These are phyloP conservation scores for Pleodorina starrii DNA, from an alignment of 139 green algal species.

Conservation along the genomic window DNA sequence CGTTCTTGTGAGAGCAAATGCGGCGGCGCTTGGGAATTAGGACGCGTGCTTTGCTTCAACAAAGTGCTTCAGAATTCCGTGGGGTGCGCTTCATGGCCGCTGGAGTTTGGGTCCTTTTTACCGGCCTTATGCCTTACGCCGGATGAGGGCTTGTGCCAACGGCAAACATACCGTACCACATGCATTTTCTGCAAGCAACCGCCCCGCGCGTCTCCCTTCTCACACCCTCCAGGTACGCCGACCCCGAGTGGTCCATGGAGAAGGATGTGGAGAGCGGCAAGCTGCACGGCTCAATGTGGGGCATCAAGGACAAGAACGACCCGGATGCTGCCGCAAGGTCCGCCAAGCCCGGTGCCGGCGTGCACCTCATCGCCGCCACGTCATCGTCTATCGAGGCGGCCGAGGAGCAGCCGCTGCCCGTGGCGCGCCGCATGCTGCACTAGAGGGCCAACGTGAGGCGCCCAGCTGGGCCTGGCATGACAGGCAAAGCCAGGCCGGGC, in stretches of 20 bases:
- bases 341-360: background rate
- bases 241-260: slow-evolving; percentile 52
- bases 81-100: background rate
- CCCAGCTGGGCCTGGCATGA: no score
- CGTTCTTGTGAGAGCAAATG: no score
- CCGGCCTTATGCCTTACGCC: background rate
- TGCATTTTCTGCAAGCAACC: background rate
- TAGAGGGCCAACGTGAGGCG: no score
- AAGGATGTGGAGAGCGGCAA: slow-evolving; percentile 53
- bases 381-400: background rate
- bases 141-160: no score
- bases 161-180: background rate
- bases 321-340: background rate
- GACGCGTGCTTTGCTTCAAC: no score
- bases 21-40: no score
- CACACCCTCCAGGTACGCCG: slow-evolving; percentile 62
- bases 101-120: background rate
- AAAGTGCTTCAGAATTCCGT: no score
- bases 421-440: slow-evolving; percentile 1
- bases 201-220: no score
- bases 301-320: slow-evolving; percentile 50
- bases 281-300: slow-evolving; percentile 66
- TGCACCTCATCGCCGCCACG: background rate
- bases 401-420: background rate
- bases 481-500: no score